Percentiles rank a stretch among this genome's conserved stretches.
phyloP scores from a whole-genome alignment of 768 basidiomycete species.

The Pulveroboletus sp. region DNA sequence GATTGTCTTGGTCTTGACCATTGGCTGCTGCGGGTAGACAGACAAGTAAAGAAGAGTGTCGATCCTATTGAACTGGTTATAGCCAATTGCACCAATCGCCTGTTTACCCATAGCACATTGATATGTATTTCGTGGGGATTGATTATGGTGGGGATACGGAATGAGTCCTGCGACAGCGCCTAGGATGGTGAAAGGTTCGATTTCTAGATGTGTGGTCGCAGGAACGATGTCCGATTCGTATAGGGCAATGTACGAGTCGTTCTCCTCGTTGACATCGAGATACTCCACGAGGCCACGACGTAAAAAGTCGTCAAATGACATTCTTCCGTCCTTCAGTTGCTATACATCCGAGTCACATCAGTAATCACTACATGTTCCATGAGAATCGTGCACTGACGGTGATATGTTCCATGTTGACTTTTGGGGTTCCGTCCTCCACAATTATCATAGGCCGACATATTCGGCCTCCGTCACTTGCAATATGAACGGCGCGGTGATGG shows the following conservation, averaged over 20 bases:
- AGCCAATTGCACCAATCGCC: constrained; percentile 97
- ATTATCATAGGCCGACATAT: constrained; percentile 98
- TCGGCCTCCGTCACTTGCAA: constrained; percentile 94
- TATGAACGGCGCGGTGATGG: constrained; percentile 91
- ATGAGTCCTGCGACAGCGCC: constrained; percentile 98
- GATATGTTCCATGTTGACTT: constrained; percentile 79
- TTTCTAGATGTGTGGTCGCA: constrained; percentile 91
- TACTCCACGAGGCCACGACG: constrained; percentile 92
- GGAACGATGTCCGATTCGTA: constrained; percentile 84
- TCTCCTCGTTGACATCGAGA: constrained; percentile 98
- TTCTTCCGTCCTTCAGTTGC: constrained; percentile 73
- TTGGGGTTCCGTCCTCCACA: constrained; percentile 74
- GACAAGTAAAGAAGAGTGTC: constrained; percentile 97
- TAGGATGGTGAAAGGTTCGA: constrained; percentile 96
- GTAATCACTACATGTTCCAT: background rate
- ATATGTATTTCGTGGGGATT: constrained; percentile 98
- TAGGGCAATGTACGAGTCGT: constrained; percentile 92
- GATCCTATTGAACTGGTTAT: constrained; percentile 96
- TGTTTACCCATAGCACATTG: constrained; percentile 99
- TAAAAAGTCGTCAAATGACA: constrained; percentile 93
- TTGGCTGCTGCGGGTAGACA: constrained; percentile 97
- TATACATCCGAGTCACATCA: constrained; percentile 28
- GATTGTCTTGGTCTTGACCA: constrained; percentile 99
- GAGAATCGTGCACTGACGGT: constrained; percentile 38
- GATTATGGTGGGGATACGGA: constrained; percentile 99